Evolutionary conservation across 2,329 filamentous ascomycete genomes (phyloP).

Genomic region (Penicillium sp.): DNA sequence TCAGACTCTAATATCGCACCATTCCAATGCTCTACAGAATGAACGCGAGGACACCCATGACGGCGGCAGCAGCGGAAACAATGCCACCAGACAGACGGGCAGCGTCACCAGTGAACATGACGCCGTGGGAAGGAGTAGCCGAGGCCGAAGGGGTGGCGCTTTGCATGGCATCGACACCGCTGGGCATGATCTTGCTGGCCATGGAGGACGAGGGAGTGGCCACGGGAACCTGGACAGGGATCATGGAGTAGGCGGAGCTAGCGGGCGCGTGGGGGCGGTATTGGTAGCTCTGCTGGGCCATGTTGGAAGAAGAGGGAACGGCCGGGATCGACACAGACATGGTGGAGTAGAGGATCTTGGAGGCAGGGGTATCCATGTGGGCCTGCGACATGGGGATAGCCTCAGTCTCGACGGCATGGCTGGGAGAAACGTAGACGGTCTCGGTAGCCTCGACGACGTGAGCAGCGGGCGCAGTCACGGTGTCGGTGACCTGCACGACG

Average conservation of each 20-base stretch:
- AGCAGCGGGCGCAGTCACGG: not conserved
- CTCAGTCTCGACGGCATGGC: not conserved
- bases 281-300: slow-evolving; percentile 6
- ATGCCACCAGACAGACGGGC: slow-evolving; percentile 22
- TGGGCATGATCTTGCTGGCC: slow-evolving; percentile 38
- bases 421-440: slow-evolving; percentile 11
- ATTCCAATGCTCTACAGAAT: slow-evolving; percentile 20
- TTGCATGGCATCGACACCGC: slow-evolving; percentile 48
- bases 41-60: slow-evolving; percentile 29
- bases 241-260: slow-evolving; percentile 22
- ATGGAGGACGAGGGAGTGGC: slow-evolving; percentile 17
- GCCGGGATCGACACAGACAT: slow-evolving; percentile 1
- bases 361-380: not conserved
- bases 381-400: not conserved
- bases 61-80: slow-evolving; percentile 22
- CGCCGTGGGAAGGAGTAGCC: slow-evolving; percentile 16
- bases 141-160: slow-evolving; percentile 41
- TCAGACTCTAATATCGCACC: not conserved
- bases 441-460: slow-evolving; percentile 14
- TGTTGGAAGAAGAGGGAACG: slow-evolving; percentile 5
- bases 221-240: slow-evolving; percentile 29
- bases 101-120: slow-evolving; percentile 28
- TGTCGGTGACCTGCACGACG: slow-evolving; percentile 4
- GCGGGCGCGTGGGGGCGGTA: slow-evolving; percentile 13
- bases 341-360: slow-evolving; percentile 6